phyloP scores from a whole-genome alignment of 2,329 filamentous ascomycete species.

The Microdochium trichocladiopsis region DNA sequence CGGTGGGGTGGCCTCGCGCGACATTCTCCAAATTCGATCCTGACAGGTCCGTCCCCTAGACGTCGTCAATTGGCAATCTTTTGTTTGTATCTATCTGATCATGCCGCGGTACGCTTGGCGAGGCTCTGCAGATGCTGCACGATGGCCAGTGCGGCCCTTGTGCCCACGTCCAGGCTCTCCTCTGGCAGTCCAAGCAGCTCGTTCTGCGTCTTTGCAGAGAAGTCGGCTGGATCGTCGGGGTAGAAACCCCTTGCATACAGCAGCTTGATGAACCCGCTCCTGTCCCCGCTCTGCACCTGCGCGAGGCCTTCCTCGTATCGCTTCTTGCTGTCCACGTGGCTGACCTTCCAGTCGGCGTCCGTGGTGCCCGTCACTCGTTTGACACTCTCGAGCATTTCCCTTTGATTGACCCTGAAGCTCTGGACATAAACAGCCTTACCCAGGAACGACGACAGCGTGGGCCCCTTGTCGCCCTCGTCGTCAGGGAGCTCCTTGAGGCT shows the following conservation, averaged over 20 bases:
- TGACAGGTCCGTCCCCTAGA: too few relatives aligned
- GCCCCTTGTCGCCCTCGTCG: conserved; percentile 21
- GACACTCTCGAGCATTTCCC: conserved; percentile 54
- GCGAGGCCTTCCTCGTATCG: conserved; percentile 38
- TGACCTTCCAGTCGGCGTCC: conserved; percentile 53
- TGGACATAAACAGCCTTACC: conserved; percentile 41
- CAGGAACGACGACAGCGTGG: conserved; percentile 30
- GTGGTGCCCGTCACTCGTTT: conserved; percentile 47
- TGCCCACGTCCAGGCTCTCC: background rate
- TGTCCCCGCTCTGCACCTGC: conserved; percentile 31
- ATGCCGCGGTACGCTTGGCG: too few relatives aligned
- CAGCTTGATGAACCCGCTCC: conserved; percentile 33
- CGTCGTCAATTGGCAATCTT: too few relatives aligned
- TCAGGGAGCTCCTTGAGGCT: conserved; percentile 23
- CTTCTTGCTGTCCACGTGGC: conserved; percentile 31
- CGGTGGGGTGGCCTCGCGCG: too few relatives aligned
- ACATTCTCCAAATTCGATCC: too few relatives aligned
- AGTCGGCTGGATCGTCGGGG: conserved; percentile 24
- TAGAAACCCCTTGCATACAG: conserved; percentile 51
- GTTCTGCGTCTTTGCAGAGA: conserved; percentile 38
- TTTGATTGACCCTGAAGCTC: conserved; percentile 51
- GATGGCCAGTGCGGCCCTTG: too few relatives aligned
- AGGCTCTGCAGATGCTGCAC: too few relatives aligned
- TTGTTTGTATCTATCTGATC: too few relatives aligned
- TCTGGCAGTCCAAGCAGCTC: conserved; percentile 43